Evolutionary conservation across 768 basidiomycete genomes (phyloP), one percentile per base, ranked within the genome.

Genomic region (Sarcomyxa edulis): DNA sequence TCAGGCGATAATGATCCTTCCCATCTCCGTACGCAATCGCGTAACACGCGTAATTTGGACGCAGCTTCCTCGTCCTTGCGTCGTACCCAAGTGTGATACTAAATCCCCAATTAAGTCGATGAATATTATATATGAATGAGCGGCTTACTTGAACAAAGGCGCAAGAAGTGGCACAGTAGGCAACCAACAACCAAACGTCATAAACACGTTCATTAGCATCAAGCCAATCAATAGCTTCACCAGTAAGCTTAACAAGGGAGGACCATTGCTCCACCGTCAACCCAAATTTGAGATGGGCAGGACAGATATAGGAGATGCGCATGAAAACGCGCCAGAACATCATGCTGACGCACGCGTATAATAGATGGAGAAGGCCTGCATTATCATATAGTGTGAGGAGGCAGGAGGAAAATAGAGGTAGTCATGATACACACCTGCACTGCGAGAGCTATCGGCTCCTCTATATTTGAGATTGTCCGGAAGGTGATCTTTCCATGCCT

Each of bases 311-410:
- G 42, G 89, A 92, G 61, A 97, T 91, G 36, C 95, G 79, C 90
- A 97, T 94, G 68, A 97, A 98, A 22, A 96, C 92, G 35, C 95
- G 84, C 82, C 91, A 96, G 64, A 96, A 94, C 59, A 98, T 87
- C 81, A 98, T 96, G 49, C 81, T 84, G 30, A 97, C 81, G 53
- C 88, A 91, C 21, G 86, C 77, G 57, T 89, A 93, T 27, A 91
- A 70, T 37, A 97, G 60, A 59, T 96, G 93, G 16, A 99, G 68
- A 39, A 96, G 67, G 28, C 95, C 94, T 89, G 49, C 15, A n/a
- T n/a, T 16, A 19, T 38, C 23, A 28, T 24, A 31, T n/a, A 16
- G 43, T 14, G 21, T 47, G 15, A n/a, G 19, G 39, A 25, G 28
- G 21, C 23, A 12, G 18, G 7, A 20, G 11, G 12, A 22, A 15